Base-by-base conservation (phyloP, 495 filamentous ascomycete genomes). In the Xylaria longipes region DNA sequence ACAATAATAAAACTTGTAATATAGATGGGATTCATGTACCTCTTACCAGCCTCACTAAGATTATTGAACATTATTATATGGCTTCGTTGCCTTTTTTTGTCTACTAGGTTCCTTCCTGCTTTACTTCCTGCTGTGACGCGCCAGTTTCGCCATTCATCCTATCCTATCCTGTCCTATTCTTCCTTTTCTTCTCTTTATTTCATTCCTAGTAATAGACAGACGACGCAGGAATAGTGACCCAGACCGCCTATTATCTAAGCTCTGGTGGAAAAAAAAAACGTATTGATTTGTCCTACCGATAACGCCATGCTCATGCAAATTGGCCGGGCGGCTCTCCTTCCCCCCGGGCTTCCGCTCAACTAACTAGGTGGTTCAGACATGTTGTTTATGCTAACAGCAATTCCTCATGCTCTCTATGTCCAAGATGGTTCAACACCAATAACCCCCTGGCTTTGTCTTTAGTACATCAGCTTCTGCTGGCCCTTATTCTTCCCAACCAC, bases 401-500 rank as follows among this genome's bases (percentile, higher is more conserved):
- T 56, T 29, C 25, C 22, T 60, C 45, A 45, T 70, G 58, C 68
- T 64, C 48, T 70, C 25, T 54, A 64, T 70, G 45, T 70, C 37
- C 68, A 70, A 45, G 12, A 56, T 45, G 20, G 58, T 22, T 46
- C 37, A 64, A 70, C 60, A 64, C 25, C 46, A 54, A 35, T 15
- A 35, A 5, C 56, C 57, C 62, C 46, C 20, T 5, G 39, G 15
- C 33, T 41, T 66, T 43, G 29, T 62, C 35, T 35, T 65, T 65
- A 69, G 45, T 76, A 74, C 27, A 66, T 63, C 20, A 77, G 20
- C 66, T 46, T 45, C 57, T 75, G 69, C 66, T 75, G 73, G 7
- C 70, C 72, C 64, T 74, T 77, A 20, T 84, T 81, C 73, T 82
- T 89, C 39, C 80, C 82, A 25, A 86, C 82, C 60, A 80, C 82